A percentile compares a stretch with the other conserved stretches of the same genome.
phyloP scores from a whole-genome alignment of 2,329 filamentous ascomycete species.

The Aureobasidium leucospermi region DNA sequence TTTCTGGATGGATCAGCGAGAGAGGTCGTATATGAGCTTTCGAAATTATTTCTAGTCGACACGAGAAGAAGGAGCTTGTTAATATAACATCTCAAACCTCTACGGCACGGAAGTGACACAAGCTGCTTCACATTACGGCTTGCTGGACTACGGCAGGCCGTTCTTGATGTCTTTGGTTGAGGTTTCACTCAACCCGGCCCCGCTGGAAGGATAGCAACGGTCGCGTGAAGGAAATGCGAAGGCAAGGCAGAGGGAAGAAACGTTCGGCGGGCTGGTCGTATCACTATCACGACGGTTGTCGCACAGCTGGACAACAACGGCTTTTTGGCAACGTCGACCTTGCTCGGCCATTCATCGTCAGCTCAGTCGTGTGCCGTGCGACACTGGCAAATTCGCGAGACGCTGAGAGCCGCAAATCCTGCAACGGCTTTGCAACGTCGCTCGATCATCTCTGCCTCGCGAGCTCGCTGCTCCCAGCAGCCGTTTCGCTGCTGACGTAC shows the following conservation, averaged over 20 bases:
- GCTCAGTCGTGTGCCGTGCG: constrained; percentile 8
- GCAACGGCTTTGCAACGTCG: constrained; percentile 13
- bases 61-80: constrained; percentile 1
- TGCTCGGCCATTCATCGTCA: constrained; percentile 4
- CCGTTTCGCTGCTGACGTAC: background rate
- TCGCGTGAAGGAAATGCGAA: constrained; percentile 6
- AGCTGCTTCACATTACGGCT: constrained; percentile 11
- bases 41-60: background rate
- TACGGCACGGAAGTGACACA: constrained; percentile 2
- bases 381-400: constrained; percentile 8
- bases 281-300: constrained; percentile 10
- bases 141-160: background rate
- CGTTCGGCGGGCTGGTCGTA: constrained; percentile 12
- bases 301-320: constrained; percentile 10
- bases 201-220: constrained; percentile 10
- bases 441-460: constrained; percentile 3
- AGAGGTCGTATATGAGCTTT: constrained; percentile 1
- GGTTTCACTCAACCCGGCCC: constrained; percentile 12
- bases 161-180: constrained; percentile 14
- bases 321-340: constrained; percentile 9
- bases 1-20: background rate
- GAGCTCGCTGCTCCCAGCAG: background rate
- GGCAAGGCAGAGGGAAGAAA: constrained; percentile 4
- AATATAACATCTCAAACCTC: constrained; percentile 12
- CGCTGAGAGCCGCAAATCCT: constrained; percentile 6